These are phyloP conservation scores for Cornus suecica DNA, from an alignment of 148 eudicot species.

Conservation along the genomic window DNA sequence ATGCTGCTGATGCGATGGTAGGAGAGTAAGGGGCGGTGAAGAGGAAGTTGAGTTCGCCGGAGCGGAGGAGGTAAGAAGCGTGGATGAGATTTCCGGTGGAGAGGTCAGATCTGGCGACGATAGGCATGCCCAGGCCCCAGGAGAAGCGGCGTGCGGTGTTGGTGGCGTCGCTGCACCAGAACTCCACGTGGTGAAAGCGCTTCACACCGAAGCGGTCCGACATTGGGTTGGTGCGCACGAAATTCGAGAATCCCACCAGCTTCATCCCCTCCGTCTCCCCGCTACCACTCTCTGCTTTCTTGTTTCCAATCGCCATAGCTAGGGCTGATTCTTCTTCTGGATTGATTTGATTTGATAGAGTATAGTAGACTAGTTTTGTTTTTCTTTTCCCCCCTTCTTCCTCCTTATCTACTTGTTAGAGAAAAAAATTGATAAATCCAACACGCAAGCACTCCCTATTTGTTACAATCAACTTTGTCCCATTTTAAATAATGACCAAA, in stretches of 20 bases:
- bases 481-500: no score
- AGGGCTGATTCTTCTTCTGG: no score
- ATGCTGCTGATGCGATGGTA: conserved; percentile 18
- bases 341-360: no score
- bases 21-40: conserved; percentile 90
- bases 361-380: no score
- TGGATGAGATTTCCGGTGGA: conserved; percentile 68
- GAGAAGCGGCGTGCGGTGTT: conserved; percentile 61
- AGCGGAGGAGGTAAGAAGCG: conserved; percentile 74
- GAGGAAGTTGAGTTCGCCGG: conserved; percentile 57
- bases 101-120: conserved; percentile 68
- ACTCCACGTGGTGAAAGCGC: conserved; percentile 72
- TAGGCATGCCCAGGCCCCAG: conserved; percentile 71
- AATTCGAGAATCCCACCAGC: conserved; percentile 48
- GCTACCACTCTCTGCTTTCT: background rate
- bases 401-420: no score
- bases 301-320: background rate
- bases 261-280: conserved; percentile 19
- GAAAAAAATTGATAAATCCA: no score
- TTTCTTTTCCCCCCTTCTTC: no score
- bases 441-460: no score
- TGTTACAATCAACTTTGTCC: no score
- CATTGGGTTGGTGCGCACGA: conserved; percentile 48
- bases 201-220: conserved; percentile 57
- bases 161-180: conserved; percentile 72